Percentiles rank a stretch among this genome's conserved stretches.
Conservation (phyloP, 768 basidiomycete genomes). For the Lactarius deliciosus region DNA sequence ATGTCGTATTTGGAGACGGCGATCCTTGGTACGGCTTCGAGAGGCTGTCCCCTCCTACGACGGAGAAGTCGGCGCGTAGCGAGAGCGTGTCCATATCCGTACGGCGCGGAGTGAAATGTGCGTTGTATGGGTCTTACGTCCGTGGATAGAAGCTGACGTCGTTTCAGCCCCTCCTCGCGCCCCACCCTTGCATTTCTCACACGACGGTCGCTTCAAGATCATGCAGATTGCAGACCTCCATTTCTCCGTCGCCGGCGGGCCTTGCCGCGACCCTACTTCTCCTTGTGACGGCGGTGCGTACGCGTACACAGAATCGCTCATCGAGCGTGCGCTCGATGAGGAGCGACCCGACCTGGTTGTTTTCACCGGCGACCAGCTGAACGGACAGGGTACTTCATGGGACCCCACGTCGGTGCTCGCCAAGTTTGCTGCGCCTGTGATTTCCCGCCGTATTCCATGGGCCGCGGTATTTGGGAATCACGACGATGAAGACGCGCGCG, state of each 20-base stretch:
- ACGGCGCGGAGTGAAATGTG: conserved; percentile 73
- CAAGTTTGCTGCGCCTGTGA: conserved; percentile 80
- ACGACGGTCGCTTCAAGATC: conserved; percentile 83
- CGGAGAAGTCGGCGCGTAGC: conserved; percentile 39
- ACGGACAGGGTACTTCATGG: conserved; percentile 89
- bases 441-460: conserved; percentile 81
- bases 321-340: conserved; percentile 65
- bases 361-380: conserved; percentile 91
- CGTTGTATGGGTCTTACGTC: conserved; percentile 31
- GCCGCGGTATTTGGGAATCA: conserved; percentile 94
- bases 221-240: conserved; percentile 93
- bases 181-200: conserved; percentile 78
- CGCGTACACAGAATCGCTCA: conserved; percentile 70
- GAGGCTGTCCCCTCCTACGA: conserved; percentile 59
- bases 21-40: conserved; percentile 87
- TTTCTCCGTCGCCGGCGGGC: conserved; percentile 77
- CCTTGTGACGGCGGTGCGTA: conserved; percentile 62
- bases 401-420: conserved; percentile 84
- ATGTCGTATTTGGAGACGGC: conserved; percentile 84
- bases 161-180: conserved; percentile 63
- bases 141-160: conserved; percentile 1
- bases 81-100: conserved; percentile 65
- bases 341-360: conserved; percentile 92
- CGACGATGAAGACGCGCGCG: conserved; percentile 68
- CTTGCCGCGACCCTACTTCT: conserved; percentile 70